Evolutionary conservation across 2,329 filamentous ascomycete species (phyloP).

Genomic region (Penicillium sp.): DNA sequence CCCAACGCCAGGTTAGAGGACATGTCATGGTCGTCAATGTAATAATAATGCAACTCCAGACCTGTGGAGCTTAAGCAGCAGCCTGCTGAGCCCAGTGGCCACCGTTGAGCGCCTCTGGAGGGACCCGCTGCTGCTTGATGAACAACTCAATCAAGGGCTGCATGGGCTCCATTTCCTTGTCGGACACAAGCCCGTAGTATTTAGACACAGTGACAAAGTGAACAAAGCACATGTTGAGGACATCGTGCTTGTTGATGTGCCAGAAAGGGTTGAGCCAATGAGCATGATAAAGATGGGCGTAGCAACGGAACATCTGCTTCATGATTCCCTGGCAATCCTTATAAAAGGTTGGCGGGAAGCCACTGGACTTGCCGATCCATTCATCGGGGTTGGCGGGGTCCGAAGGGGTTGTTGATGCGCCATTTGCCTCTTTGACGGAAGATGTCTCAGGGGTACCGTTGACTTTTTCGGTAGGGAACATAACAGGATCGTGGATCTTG

Average conservation of each 20-base stretch:
- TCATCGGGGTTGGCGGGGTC: constrained; percentile 55
- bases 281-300: constrained; percentile 95
- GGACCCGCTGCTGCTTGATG: constrained; percentile 84
- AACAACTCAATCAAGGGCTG: constrained; percentile 90
- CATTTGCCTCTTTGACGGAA: constrained; percentile 53
- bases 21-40: constrained; percentile 26
- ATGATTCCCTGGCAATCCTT: constrained; percentile 91
- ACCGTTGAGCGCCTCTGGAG: constrained; percentile 57
- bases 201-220: constrained; percentile 80
- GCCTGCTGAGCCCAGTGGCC: constrained; percentile 44
- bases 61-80: constrained; percentile 28
- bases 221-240: constrained; percentile 83
- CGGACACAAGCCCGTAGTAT: constrained; percentile 78
- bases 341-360: constrained; percentile 87
- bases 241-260: constrained; percentile 68
- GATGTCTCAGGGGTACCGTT: constrained; percentile 58
- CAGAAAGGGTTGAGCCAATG: constrained; percentile 86
- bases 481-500: constrained; percentile 84
- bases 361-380: constrained; percentile 89
- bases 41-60: constrained; percentile 13
- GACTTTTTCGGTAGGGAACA: constrained; percentile 84
- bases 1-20: constrained; percentile 39
- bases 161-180: constrained; percentile 93
- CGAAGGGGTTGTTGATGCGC: constrained; percentile 13
- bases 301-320: constrained; percentile 98